phyloP scores from a whole-genome alignment of 2,329 filamentous ascomycete genomes.

The Pseudogymnoascus sp. region DNA sequence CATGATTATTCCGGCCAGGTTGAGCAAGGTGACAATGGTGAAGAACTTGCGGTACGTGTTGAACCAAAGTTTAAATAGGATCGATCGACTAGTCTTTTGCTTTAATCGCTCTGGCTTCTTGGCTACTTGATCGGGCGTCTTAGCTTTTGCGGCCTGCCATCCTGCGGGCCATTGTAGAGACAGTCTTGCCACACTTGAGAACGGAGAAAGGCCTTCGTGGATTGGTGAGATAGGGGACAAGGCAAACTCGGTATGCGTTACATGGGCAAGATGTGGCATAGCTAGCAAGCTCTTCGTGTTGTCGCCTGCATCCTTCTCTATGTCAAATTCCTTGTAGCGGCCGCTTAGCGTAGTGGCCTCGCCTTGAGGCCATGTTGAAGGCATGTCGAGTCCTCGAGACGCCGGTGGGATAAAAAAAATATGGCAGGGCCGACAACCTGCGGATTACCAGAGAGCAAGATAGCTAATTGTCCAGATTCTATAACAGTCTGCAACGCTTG shows the following conservation, averaged over 20 bases:
- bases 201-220: conserved; percentile 27
- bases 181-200: conserved; percentile 22
- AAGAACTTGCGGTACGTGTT: conserved; percentile 36
- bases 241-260: conserved; percentile 18
- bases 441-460: background rate
- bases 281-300: conserved; percentile 20
- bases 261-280: conserved; percentile 18
- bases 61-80: conserved; percentile 32
- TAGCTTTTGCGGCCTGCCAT: background rate
- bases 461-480: background rate
- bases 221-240: conserved; percentile 25
- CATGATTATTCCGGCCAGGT: conserved; percentile 31
- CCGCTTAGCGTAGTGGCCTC: conserved; percentile 10
- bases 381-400: conserved; percentile 15
- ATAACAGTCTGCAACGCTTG: background rate
- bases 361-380: conserved; percentile 18
- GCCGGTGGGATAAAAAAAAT: conserved; percentile 7
- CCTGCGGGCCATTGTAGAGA: conserved; percentile 21
- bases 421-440: background rate
- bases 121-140: background rate
- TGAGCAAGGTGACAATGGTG: conserved; percentile 30
- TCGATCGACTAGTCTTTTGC: conserved; percentile 25
- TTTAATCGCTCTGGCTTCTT: conserved; percentile 15
- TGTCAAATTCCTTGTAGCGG: conserved; percentile 21
- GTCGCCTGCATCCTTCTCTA: conserved; percentile 31